Conservation (phyloP, 2,329 filamentous ascomycete species). For the Neoarthrinium moseri region DNA sequence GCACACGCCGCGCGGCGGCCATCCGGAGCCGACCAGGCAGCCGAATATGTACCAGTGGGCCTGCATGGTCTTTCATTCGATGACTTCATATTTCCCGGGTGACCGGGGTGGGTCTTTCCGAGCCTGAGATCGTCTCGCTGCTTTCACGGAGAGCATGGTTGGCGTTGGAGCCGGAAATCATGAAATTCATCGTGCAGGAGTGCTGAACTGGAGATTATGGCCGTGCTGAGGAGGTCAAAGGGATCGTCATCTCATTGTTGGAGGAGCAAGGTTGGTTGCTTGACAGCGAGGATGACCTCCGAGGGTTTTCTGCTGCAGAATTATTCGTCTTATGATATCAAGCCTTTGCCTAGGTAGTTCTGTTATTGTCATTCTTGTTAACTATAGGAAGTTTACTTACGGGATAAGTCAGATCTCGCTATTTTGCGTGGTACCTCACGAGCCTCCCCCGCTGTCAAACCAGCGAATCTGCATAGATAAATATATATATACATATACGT, state of each 20-base stretch:
- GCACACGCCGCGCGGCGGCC: background rate
- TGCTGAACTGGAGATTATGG: constrained; percentile 1
- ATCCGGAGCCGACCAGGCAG: background rate
- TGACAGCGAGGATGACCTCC: background rate
- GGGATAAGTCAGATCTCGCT: too few species aligned
- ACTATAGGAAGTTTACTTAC: too few species aligned
- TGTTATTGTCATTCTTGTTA: too few species aligned
- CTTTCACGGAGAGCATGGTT: background rate
- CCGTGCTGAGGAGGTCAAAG: background rate
- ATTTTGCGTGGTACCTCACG: too few species aligned
- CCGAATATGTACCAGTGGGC: constrained; percentile 1
- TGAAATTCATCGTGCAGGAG: background rate
- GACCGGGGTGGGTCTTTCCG: background rate
- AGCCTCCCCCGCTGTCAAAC: too few species aligned
- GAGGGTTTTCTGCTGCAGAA: background rate
- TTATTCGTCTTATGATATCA: too few species aligned
- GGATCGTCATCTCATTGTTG: background rate
- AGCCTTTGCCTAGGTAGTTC: too few species aligned
- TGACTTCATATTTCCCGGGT: background rate
- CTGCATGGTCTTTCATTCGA: constrained; percentile 1
- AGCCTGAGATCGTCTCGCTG: background rate
- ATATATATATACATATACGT: too few species aligned
- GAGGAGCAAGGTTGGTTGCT: background rate
- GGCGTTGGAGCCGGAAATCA: background rate
- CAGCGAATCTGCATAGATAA: too few species aligned